A percentile compares a stretch with the other conserved stretches of the same genome.
Evolutionary conservation across 257 asterid genomes (phyloP).

Genomic region (Solanum chiquidenum): DNA sequence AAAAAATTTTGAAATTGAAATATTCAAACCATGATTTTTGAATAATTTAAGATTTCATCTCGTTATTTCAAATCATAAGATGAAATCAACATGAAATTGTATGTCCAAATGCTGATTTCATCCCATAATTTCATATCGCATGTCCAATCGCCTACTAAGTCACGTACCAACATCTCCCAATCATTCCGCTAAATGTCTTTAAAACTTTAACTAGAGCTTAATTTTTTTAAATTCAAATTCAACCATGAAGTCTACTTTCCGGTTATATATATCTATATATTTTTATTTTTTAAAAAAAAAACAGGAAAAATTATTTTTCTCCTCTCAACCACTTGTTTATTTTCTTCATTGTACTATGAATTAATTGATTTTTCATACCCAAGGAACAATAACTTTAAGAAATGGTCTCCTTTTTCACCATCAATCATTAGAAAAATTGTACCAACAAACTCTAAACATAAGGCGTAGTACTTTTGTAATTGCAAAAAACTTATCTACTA

Average conservation of each 20-base stretch:
- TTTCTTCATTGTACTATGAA: background rate
- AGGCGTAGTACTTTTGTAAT: background rate
- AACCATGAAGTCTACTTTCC: background rate
- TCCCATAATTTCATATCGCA: too few species aligned
- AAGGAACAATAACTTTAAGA: background rate
- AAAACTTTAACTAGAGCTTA: too few species aligned
- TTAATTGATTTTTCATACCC: background rate
- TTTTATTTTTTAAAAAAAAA: too few species aligned
- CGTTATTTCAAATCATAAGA: too few species aligned
- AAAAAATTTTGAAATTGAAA: too few species aligned
- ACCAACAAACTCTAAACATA: background rate
- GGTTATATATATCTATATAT: too few species aligned
- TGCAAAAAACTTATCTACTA: background rate
- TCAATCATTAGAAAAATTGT: background rate
- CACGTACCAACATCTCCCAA: background rate
- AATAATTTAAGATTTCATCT: too few species aligned
- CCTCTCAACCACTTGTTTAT: background rate
- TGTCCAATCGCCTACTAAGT: too few species aligned
- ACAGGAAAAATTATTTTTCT: background rate
- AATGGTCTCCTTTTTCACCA: background rate
- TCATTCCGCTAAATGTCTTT: background rate
- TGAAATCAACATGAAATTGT: too few species aligned
- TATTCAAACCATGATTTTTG: too few species aligned
- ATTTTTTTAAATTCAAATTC: background rate
- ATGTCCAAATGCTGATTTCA: too few species aligned